Percentiles rank a stretch among this genome's conserved stretches.
Conservation (phyloP, 805 yeast species). For the Hanseniaspora pseudoguilliermondii region DNA sequence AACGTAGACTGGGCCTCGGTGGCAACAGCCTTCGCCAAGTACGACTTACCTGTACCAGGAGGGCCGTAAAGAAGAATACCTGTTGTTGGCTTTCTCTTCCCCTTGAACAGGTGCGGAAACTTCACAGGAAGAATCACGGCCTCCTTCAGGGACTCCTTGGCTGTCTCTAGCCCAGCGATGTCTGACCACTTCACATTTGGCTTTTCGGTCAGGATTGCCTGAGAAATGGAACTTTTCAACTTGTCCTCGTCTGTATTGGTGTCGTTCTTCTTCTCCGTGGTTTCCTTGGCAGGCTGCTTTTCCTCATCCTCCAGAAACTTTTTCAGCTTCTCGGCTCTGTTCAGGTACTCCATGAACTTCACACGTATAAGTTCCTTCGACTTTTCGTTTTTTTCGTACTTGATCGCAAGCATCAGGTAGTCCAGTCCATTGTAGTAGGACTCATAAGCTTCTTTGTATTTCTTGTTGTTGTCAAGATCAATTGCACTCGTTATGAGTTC, state of each 20-base stretch:
- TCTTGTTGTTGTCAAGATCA: conserved; percentile 79
- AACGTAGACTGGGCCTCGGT: conserved; percentile 96
- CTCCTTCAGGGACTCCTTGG: conserved; percentile 92
- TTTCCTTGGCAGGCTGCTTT: conserved; percentile 27
- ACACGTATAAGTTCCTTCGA: conserved; percentile 80
- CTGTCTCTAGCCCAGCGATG: conserved; percentile 88
- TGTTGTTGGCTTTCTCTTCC: conserved; percentile 82
- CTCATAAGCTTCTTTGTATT: conserved; percentile 88
- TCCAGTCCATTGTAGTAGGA: conserved; percentile 86
- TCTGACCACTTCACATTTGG: conserved; percentile 93
- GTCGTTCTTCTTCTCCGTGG: conserved; percentile 31
- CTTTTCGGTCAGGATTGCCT: conserved; percentile 80
- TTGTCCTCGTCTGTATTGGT: conserved; percentile 61
- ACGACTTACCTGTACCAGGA: conserved; percentile 98
- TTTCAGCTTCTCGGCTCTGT: conserved; percentile 88
- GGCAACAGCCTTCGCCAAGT: conserved; percentile 93
- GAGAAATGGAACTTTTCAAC: conserved; percentile 77
- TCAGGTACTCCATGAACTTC: conserved; percentile 79
- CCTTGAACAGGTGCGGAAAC: conserved; percentile 89
- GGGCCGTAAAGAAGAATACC: conserved; percentile 85
- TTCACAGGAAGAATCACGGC: conserved; percentile 93
- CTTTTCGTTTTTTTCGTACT: conserved; percentile 82
- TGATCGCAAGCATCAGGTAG: conserved; percentile 87
- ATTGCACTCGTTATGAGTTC: conserved; percentile 89
- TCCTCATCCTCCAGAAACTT: conserved; percentile 64